A percentile compares a stretch with the other conserved stretches of the same genome.
Conservation (phyloP, 2,329 filamentous ascomycete genomes). For the Fusarium sublunatum region DNA sequence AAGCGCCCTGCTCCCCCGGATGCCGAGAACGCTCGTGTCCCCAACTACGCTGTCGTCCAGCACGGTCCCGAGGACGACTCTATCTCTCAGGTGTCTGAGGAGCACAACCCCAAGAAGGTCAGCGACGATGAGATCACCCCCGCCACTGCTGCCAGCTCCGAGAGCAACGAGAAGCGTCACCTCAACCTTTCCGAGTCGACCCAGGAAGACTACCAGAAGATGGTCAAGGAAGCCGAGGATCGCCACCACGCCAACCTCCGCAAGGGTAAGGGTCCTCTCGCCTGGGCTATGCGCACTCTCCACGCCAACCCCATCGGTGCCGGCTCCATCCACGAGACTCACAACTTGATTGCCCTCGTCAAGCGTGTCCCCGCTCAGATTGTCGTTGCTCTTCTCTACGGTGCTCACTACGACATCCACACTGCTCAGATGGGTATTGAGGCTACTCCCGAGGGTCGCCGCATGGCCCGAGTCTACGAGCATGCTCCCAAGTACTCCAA, state of each 20-base stretch:
- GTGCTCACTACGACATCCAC: constrained; percentile 85
- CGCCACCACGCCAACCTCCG: constrained; percentile 72
- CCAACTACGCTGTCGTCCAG: constrained; percentile 82
- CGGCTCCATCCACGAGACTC: constrained; percentile 78
- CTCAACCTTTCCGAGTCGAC: constrained; percentile 52
- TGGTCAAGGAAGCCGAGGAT: constrained; percentile 66
- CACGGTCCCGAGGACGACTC: constrained; percentile 64
- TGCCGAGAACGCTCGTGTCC: constrained; percentile 68
- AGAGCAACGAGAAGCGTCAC: constrained; percentile 55
- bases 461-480: constrained; percentile 70
- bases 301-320: constrained; percentile 78
- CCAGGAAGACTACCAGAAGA: constrained; percentile 70
- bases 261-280: constrained; percentile 73
- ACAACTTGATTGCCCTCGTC: constrained; percentile 72
- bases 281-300: constrained; percentile 84
- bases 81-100: constrained; percentile 25
- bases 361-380: constrained; percentile 77
- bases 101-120: constrained; percentile 33
- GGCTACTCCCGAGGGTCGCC: constrained; percentile 77
- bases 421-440: constrained; percentile 75
- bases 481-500: constrained; percentile 74
- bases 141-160: constrained; percentile 29
- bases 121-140: constrained; percentile 51
- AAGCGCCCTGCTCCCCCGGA: constrained; percentile 66
- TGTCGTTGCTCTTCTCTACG: constrained; percentile 74